These are phyloP conservation scores for Kalmanozyma brasiliensis DNA, from an alignment of 1,284 basidiomycete genomes.

Conservation along the genomic window DNA sequence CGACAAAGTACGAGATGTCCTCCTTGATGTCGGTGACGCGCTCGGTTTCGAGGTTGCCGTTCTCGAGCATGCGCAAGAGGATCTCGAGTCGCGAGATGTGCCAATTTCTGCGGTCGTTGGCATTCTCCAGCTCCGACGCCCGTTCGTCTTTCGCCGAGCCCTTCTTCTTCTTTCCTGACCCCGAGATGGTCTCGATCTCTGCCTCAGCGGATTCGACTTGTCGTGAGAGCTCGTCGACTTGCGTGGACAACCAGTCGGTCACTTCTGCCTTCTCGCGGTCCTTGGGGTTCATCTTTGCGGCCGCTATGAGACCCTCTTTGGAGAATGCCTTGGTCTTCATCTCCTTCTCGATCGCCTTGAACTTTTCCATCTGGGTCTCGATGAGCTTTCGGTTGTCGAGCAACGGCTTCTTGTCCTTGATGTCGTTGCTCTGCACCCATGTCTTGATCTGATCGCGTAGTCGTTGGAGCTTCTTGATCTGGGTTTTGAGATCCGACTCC, in stretches of 20 bases:
- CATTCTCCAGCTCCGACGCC: constrained; percentile 81
- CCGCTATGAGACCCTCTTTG: constrained; percentile 95
- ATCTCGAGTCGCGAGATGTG: constrained; percentile 93
- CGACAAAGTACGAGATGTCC: constrained; percentile 95
- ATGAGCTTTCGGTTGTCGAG: constrained; percentile 94
- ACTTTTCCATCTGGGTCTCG: constrained; percentile 99
- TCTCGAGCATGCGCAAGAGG: constrained; percentile 91
- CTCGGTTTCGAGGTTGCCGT: constrained; percentile 86
- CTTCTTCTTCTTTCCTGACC: constrained; percentile 77
- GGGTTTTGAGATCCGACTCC: constrained; percentile 68
- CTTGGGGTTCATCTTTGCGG: constrained; percentile 92
- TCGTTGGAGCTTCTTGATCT: constrained; percentile 92
- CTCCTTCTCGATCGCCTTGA: constrained; percentile 99
- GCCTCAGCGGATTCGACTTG: constrained; percentile 96
- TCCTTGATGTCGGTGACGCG: constrained; percentile 87
- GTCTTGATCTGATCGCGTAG: constrained; percentile 99
- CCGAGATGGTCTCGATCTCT: constrained; percentile 88
- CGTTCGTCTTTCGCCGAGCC: constrained; percentile 78
- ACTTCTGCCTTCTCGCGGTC: constrained; percentile 95
- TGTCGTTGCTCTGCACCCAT: constrained; percentile 97
- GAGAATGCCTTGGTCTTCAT: constrained; percentile 99
- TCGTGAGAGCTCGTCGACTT: constrained; percentile 88
- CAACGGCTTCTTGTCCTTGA: constrained; percentile 96
- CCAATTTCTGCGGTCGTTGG: constrained; percentile 96
- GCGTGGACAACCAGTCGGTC: constrained; percentile 71